These are phyloP conservation scores for Aspergillus olivimuriae DNA, from an alignment of 495 filamentous ascomycete genomes.

Conservation along the genomic window DNA sequence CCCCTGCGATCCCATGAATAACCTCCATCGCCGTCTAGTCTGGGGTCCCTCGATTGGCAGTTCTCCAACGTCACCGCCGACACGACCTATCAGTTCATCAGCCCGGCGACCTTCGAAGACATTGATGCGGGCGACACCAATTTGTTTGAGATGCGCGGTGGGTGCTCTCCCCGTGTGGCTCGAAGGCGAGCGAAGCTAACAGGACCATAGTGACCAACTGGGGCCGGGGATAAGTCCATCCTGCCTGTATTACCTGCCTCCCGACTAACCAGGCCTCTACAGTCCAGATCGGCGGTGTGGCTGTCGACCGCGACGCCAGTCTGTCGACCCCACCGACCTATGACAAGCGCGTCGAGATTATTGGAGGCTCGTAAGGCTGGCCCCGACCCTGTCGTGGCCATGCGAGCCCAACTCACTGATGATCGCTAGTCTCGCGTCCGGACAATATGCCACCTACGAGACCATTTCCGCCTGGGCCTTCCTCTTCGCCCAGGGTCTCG, in stretches of 20 bases:
- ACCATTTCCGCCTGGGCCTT: slow-evolving; percentile 55
- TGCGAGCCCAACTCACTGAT: slow-evolving; percentile 1
- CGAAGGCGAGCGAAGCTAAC: too few relatives aligned
- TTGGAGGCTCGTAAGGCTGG: slow-evolving; percentile 49
- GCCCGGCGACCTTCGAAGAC: slow-evolving; percentile 13
- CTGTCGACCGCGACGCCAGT: slow-evolving; percentile 40
- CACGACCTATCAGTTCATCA: slow-evolving; percentile 55
- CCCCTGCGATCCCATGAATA: too few relatives aligned
- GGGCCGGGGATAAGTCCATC: slow-evolving; percentile 47
- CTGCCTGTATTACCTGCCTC: background rate
- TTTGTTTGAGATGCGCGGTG: slow-evolving; percentile 33
- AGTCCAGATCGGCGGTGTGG: slow-evolving; percentile 52
- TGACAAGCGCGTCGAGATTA: slow-evolving; percentile 53
- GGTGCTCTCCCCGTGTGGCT: too few relatives aligned
- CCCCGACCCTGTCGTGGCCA: background rate
- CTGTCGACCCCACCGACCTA: slow-evolving; percentile 48
- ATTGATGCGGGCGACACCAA: slow-evolving; percentile 17
- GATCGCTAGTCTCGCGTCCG: slow-evolving; percentile 27
- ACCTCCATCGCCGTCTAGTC: slow-evolving; percentile 20
- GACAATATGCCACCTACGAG: slow-evolving; percentile 59
- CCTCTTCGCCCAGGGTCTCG: slow-evolving; percentile 49
- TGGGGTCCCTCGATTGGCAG: slow-evolving; percentile 58
- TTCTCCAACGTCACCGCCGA: slow-evolving; percentile 61
- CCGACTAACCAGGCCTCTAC: slow-evolving; percentile 9
- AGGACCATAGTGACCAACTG: slow-evolving; percentile 60